Conservation (phyloP, 2,329 filamentous ascomycete species). For the Ceratocystis alfenasii region DNA sequence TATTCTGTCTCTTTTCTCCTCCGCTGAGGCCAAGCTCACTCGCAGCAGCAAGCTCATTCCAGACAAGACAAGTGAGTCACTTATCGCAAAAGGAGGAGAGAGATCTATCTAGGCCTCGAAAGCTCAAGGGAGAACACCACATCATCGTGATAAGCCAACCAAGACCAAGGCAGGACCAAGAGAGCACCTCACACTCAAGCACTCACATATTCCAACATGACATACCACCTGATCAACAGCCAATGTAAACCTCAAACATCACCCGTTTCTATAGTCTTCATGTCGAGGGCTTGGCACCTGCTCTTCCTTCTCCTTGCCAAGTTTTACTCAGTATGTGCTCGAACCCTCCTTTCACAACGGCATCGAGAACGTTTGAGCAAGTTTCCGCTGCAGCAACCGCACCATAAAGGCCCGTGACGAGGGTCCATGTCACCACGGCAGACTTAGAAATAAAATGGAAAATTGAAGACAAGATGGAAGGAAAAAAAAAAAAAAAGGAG, state of each 20-base stretch:
- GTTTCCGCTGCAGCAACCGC: slow-evolving; percentile 22
- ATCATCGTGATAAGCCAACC: background rate
- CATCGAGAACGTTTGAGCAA: slow-evolving; percentile 26
- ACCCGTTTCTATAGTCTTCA: background rate
- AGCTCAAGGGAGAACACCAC: background rate
- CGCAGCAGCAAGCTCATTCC: background rate
- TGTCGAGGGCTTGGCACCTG: background rate
- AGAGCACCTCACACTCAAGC: background rate
- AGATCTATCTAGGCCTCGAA: background rate
- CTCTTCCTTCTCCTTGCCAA: background rate
- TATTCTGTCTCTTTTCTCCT: background rate
- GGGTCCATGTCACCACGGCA: background rate
- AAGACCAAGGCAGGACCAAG: background rate
- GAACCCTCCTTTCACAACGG: background rate
- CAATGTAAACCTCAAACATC: background rate
- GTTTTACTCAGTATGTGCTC: no score
- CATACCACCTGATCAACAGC: no score
- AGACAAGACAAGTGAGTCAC: background rate
- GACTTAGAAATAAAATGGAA: no score
- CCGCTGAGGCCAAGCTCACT: background rate
- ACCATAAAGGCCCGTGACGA: slow-evolving; percentile 5
- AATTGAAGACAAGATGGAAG: no score
- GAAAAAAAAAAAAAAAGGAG: background rate
- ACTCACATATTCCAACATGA: background rate
- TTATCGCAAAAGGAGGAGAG: background rate